These are phyloP conservation scores for Phytophthora nicotianae DNA, from an alignment of 352 stramenopile species.

Conservation along the genomic window DNA sequence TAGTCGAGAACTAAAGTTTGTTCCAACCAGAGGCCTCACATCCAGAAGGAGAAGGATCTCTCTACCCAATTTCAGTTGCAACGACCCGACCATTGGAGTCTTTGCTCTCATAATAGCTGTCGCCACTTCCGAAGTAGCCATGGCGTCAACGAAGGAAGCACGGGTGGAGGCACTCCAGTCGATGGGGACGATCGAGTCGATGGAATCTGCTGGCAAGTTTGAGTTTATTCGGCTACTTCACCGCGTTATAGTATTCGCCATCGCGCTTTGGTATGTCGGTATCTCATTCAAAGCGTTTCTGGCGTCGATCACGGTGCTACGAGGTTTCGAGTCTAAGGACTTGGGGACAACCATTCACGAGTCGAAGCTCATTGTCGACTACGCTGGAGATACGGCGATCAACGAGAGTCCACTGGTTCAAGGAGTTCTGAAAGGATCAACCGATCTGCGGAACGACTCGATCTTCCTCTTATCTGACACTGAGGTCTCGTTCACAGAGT, in stretches of 20 bases:
- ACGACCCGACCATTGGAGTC: neutral
- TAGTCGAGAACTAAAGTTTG: neutral
- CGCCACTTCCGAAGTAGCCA: neutral
- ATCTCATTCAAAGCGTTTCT: slow-evolving; percentile 24
- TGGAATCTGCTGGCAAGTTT: slow-evolving; percentile 8
- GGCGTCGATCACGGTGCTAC: slow-evolving; percentile 21
- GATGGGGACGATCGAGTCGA: slow-evolving; percentile 5
- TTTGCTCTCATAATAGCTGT: slow-evolving; percentile 1
- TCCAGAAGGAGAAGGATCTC: no score
- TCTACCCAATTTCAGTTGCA: no score
- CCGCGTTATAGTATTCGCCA: slow-evolving; percentile 20
- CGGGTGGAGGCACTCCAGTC: neutral
- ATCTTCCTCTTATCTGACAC: slow-evolving; percentile 37
- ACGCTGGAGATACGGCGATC: slow-evolving; percentile 29
- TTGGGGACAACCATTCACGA: slow-evolving; percentile 18
- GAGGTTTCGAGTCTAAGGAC: slow-evolving; percentile 25
- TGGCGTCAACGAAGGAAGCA: neutral
- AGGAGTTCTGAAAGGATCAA: slow-evolving; percentile 25
- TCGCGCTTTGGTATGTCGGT: slow-evolving; percentile 29
- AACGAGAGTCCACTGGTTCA: slow-evolving; percentile 38
- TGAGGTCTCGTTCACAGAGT: slow-evolving; percentile 14
- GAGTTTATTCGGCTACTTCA: slow-evolving; percentile 18
- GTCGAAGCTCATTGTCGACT: slow-evolving; percentile 32
- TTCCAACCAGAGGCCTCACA: no score
- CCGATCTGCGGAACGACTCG: slow-evolving; percentile 30